Evolutionary conservation across 129 eudicot genomes (phyloP), one percentile per base, ranked within the genome.

Genomic region (Flaveria robusta): DNA sequence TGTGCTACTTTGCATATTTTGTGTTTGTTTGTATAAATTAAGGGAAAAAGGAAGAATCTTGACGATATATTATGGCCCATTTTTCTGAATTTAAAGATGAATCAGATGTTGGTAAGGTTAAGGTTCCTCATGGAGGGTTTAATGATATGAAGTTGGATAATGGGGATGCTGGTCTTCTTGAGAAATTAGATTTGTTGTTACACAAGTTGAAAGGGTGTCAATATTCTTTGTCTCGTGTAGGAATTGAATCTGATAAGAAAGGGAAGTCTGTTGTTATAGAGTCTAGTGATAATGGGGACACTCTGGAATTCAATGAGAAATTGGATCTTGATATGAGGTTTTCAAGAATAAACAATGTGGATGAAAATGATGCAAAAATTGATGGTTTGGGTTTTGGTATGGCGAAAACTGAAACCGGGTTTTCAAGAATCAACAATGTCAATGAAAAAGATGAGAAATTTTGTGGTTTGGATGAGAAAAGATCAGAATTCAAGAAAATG

Each of bases 181-280:
- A 80, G 43, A 89, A 81, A 50, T 66, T 92, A 51, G 88, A 85
- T 78, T 81, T 67, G 72, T 73, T 89, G 65, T 68, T 77, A 16
- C 76, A 41, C 31, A 85, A 92, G 77, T 67, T 85, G 72, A 71
- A 72, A 81, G 75, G 63, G 78, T 82, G 80, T 63, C 72, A 66
- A 24, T 69, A 43, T 59, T 50, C 65, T 50, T 45, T 77, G 15
- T n/a, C 59, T 16, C 27, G 75, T 70, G 73, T 65, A n/a, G 66
- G 31, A 31, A 18, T 24, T 22, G 51, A 80, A 72, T 74, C 23
- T 15, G 75, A 54, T 68, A 80, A 51, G 43, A 74, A 55, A 26
- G 81, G 42, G 22, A 42, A 83, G 41, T 15, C 66, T 74, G 74
- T 58, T 29, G 74, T 54, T 45, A 2, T 67, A 43, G 71, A 72